Evolutionary conservation across 164 flowering plant genomes (phyloP).

Genomic region (Sextonia rubra): DNA sequence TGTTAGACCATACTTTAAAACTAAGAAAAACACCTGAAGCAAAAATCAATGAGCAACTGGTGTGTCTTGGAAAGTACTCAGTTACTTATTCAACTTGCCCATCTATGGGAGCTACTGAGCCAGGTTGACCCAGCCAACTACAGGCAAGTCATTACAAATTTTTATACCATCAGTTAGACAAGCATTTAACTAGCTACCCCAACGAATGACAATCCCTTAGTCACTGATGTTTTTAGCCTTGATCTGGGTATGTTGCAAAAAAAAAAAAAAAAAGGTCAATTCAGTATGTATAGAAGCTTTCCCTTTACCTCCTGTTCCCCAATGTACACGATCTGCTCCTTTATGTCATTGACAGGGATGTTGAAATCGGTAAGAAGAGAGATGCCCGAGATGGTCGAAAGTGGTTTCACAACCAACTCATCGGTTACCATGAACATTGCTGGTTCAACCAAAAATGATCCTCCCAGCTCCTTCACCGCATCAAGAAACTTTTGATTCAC

Average conservation of each 20-base stretch:
- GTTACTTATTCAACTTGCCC: no score
- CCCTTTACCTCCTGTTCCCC: neutral
- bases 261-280: no score
- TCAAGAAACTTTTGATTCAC: neutral
- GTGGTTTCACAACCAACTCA: neutral
- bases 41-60: no score
- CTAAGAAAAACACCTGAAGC: no score
- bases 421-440: conserved; percentile 3
- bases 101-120: no score
- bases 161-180: neutral
- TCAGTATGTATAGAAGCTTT: neutral
- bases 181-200: neutral
- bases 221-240: neutral
- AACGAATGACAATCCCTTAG: neutral
- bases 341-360: neutral
- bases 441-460: neutral
- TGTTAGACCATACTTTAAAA: no score
- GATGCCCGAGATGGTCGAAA: neutral
- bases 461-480: neutral
- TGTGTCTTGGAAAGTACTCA: no score
- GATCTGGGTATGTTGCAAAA: no score
- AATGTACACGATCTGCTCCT: neutral
- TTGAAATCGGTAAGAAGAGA: neutral
- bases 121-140: neutral
- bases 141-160: neutral